Conservation (phyloP, 257 asterid species). For the Asclepias syriaca region DNA sequence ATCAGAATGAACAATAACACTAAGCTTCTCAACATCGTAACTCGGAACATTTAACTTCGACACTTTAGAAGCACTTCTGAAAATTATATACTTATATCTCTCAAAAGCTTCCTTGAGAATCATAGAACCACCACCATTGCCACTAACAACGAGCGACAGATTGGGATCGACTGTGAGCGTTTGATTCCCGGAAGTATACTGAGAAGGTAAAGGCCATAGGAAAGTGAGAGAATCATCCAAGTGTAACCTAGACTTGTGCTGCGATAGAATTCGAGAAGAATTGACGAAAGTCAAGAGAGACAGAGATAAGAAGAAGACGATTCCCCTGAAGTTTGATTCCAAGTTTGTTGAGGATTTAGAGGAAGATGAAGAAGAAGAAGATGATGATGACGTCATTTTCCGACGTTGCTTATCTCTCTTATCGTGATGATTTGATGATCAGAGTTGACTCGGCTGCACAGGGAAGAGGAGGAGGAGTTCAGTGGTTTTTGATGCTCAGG, state of each 20-base stretch:
- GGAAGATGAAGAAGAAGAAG: neutral
- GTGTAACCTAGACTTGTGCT: constrained; percentile 17
- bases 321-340: neutral
- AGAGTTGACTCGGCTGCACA: neutral
- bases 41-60: constrained; percentile 20
- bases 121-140: constrained; percentile 45
- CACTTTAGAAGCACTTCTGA: constrained; percentile 39
- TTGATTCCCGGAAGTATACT: constrained; percentile 65
- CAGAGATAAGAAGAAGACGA: constrained; percentile 7
- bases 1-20: constrained; percentile 48
- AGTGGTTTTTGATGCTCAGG: constrained; percentile 27
- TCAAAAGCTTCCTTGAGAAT: constrained; percentile 59
- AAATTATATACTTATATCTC: constrained; percentile 58
- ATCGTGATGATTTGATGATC: constrained; percentile 45
- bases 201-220: constrained; percentile 78
- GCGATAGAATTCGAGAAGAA: constrained; percentile 36
- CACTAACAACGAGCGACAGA: constrained; percentile 42
- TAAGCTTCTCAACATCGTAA: constrained; percentile 51
- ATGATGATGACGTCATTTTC: constrained; percentile 13
- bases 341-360: too few relatives aligned
- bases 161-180: constrained; percentile 79
- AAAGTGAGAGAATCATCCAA: constrained; percentile 43
- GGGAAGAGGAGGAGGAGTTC: neutral
- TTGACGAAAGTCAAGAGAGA: constrained; percentile 18
- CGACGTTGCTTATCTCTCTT: neutral